phyloP scores from a whole-genome alignment of 106 monocot genomes.

The Iris macrosiphon region DNA sequence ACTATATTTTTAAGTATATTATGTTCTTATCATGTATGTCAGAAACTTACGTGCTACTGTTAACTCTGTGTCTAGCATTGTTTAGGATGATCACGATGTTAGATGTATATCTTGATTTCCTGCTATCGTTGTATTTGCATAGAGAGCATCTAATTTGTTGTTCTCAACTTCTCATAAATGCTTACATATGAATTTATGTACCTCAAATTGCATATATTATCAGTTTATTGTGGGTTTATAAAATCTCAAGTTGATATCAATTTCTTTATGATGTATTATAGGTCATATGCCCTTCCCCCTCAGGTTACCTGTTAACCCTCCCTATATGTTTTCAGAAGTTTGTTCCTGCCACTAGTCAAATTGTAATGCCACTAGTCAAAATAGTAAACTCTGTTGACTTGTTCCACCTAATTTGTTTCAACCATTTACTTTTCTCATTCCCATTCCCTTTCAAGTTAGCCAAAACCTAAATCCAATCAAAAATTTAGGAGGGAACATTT shows the following conservation, averaged over 20 bases:
- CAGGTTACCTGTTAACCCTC: too few relatives aligned
- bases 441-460: too few relatives aligned
- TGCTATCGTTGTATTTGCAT: too few relatives aligned
- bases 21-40: neutral
- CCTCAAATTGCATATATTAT: neutral
- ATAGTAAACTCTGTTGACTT: too few relatives aligned
- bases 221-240: neutral
- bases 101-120: too few relatives aligned
- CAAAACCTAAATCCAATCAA: too few relatives aligned
- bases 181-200: neutral
- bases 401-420: too few relatives aligned
- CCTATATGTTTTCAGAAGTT: neutral
- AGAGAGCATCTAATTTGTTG: neutral
- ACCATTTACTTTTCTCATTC: too few relatives aligned
- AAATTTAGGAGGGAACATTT: too few relatives aligned
- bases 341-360: neutral
- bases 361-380: neutral
- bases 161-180: neutral
- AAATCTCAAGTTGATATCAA: neutral
- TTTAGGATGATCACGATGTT: neutral
- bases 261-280: neutral
- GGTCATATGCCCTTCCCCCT: too few relatives aligned
- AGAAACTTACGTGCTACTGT: neutral
- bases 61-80: neutral
- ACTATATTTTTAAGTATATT: constrained; percentile 1